These are phyloP conservation scores for Curvularia sp. DNA, from an alignment of 2,329 filamentous ascomycete genomes.

Conservation along the genomic window DNA sequence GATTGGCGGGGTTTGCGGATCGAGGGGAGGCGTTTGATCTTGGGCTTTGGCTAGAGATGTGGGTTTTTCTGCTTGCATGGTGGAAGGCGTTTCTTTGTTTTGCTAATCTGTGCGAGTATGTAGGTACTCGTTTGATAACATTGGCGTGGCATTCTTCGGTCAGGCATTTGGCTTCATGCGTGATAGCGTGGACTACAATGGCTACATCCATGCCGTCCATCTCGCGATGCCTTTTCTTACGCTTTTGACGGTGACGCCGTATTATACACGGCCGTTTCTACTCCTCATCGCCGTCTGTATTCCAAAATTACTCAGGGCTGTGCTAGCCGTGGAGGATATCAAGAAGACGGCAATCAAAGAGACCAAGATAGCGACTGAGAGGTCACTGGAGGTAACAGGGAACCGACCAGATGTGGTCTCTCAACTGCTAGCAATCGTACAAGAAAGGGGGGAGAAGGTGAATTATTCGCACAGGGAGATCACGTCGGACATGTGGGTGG, in stretches of 20 bases:
- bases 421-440: constrained; percentile 41
- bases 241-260: constrained; percentile 21
- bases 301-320: constrained; percentile 35
- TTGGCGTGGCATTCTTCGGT: constrained; percentile 27
- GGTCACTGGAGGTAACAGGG: constrained; percentile 18
- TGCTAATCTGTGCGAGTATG: neutral
- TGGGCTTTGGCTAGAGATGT: constrained; percentile 35
- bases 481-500: constrained; percentile 37
- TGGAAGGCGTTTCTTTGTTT: neutral
- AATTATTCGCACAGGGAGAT: constrained; percentile 42
- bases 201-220: constrained; percentile 44
- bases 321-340: constrained; percentile 27
- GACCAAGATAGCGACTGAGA: constrained; percentile 21
- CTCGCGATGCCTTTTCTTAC: constrained; percentile 40
- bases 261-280: constrained; percentile 17
- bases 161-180: constrained; percentile 32
- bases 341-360: constrained; percentile 25
- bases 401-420: constrained; percentile 42
- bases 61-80: neutral
- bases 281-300: constrained; percentile 19
- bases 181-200: constrained; percentile 29
- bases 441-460: constrained; percentile 38
- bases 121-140: constrained; percentile 34
- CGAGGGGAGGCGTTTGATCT: constrained; percentile 21
- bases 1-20: constrained; percentile 27